Conservation (phyloP, 2,329 filamentous ascomycete genomes). For the Didymosphaeria variabile region DNA sequence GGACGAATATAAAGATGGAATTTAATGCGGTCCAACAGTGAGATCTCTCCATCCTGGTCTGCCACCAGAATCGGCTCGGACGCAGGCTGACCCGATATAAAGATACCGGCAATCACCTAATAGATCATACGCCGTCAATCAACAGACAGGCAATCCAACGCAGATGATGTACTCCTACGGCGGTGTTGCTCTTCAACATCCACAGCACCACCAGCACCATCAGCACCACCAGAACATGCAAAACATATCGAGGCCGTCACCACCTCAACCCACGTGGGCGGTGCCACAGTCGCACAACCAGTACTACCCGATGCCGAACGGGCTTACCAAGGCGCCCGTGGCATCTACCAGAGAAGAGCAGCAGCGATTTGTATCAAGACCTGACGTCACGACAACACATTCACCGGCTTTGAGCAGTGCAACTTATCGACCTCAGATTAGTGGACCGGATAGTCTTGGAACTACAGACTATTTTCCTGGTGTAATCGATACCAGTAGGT, state of each 20-base stretch:
- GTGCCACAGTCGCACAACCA: constrained; percentile 44
- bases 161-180: constrained; percentile 51
- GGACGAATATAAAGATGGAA: constrained; percentile 50
- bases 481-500: constrained; percentile 51
- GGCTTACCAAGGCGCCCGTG: constrained; percentile 26
- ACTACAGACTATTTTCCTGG: constrained; percentile 47
- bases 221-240: constrained; percentile 34
- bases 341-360: constrained; percentile 37
- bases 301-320: constrained; percentile 37
- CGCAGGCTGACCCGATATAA: constrained; percentile 36
- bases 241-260: constrained; percentile 43
- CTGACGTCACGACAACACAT: constrained; percentile 33
- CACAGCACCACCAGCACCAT: constrained; percentile 22
- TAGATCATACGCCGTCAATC: constrained; percentile 43
- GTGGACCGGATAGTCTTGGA: constrained; percentile 27
- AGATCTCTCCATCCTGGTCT: constrained; percentile 26
- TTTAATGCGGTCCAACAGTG: constrained; percentile 54
- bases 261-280: constrained; percentile 46
- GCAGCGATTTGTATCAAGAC: constrained; percentile 35
- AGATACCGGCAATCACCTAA: constrained; percentile 50
- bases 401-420: constrained; percentile 34
- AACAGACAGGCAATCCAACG: constrained; percentile 38
- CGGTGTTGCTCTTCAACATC: constrained; percentile 36
- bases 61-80: constrained; percentile 16
- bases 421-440: constrained; percentile 33